Evolutionary conservation across 495 filamentous ascomycete genomes (phyloP), one percentile per base, ranked within the genome.

Genomic region (Thozetella sp.): DNA sequence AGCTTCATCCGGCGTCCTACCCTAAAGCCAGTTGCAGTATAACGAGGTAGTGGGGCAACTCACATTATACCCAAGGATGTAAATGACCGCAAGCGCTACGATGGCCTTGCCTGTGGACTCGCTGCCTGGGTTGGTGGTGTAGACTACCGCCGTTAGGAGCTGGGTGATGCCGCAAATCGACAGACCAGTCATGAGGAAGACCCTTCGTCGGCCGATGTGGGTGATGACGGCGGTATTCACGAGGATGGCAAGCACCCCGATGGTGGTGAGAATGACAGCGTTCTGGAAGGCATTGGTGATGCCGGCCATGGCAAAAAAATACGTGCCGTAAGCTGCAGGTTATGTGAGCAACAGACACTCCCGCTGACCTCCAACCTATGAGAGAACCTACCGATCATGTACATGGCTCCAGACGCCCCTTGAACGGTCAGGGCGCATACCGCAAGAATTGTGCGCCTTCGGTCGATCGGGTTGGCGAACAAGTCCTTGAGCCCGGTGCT

Each of bases 271-370:
- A 30, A 84, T 83, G 61, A 80, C 81, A 2, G 80, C 68, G 63
- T 83, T 85, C 57, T 77, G 72, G 63, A 88, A 88, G 3, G 85
- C 75, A 25, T 81, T 75, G 19, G 79, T 80, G 12, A 86, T 77
- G 30, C 79, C 72, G 9, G 82, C 85, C 78, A 88, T 86, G 48
- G 81, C 76, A 69, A 88, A 86, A 74, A 86, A 88, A 65, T 88
- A 88, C 0, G 84, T 86, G 22, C 80, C 80, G 59, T 85, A 87
- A 0, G 80, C 81, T 78, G 26, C 13, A 20, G 13, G 13, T 2
- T 27, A 22, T 19, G 40, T 72, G 11, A 68, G 70, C 22, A 24
- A 53, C 25, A 6, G 25, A 22, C 48, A 25, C 19, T 22, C 10
- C 20, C 24, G 10, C 30, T 22, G 23, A 2, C 0, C 12, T 25